Conservation (phyloP, 345 rosid species). For the Erucastrum elatum region DNA sequence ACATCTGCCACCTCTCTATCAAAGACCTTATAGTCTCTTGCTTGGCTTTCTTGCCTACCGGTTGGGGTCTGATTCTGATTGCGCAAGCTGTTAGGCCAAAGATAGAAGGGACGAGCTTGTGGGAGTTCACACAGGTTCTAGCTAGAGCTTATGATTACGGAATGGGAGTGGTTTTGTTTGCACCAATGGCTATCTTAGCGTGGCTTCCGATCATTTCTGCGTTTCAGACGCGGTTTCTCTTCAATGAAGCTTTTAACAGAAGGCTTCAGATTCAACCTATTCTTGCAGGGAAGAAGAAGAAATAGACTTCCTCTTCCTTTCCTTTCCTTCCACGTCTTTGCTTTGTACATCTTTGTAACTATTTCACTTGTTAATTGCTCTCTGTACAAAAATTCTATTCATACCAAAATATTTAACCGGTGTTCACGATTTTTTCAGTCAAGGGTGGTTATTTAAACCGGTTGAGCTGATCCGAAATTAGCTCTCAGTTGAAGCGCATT, state of each 20-base stretch:
- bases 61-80: slow-evolving; percentile 92
- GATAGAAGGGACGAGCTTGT: slow-evolving; percentile 65
- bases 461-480: neutral
- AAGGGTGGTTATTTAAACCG: neutral
- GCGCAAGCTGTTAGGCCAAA: slow-evolving; percentile 89
- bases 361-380: slow-evolving; percentile 8
- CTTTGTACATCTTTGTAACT: slow-evolving; percentile 35
- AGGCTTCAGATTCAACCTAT: slow-evolving; percentile 87
- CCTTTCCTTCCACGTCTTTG: slow-evolving; percentile 1
- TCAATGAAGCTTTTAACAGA: slow-evolving; percentile 82
- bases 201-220: slow-evolving; percentile 90
- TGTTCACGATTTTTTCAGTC: neutral
- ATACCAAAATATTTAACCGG: neutral
- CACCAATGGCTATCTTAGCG: slow-evolving; percentile 81
- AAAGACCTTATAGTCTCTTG: slow-evolving; percentile 79
- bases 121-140: slow-evolving; percentile 78
- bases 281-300: slow-evolving; percentile 83
- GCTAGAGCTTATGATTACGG: slow-evolving; percentile 89
- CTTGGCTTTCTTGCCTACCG: slow-evolving; percentile 90
- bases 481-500: too few species aligned
- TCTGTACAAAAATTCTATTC: slow-evolving; percentile 23
- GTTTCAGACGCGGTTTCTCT: slow-evolving; percentile 89
- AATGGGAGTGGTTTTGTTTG: slow-evolving; percentile 81
- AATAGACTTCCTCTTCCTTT: slow-evolving; percentile 18
- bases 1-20: slow-evolving; percentile 63